Base-by-base conservation (phyloP, 805 yeast genomes). In the Starmerella geochares region DNA sequence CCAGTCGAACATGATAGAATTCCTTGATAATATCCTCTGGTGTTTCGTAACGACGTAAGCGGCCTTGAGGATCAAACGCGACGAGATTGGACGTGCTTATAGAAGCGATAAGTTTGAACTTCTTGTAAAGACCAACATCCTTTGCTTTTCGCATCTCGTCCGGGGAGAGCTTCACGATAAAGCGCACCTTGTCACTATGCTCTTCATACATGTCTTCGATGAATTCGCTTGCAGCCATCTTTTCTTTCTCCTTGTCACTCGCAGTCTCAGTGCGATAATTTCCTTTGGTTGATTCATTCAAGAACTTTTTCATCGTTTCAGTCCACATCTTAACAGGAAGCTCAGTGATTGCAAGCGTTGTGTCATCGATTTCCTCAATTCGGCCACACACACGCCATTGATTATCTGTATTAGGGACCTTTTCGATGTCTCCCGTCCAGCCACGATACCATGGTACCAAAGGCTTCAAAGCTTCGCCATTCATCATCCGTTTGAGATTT, bases 381-480 rank as follows among this genome's bases (percentile, higher is more conserved):
- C 73, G 73, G 57, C 98, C 98, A 57, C 75, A 78, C 57, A 86
- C 77, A 60, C 79, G 79, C 67, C 74, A 92, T 60, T 77, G 82
- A 49, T 81, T 92, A 10, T 64, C 60, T 9, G 75, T 80, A 7
- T 56, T 57, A 4, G 63, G 63, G 25, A 74, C 65, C 55, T 75
- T 73, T 59, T 81, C 86, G 42, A 88, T 73, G 1, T 75, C 70
- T 43, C 98, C 98, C 40, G 78, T 81, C 97, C 97, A 92, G 16
- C 96, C 97, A 64, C 85, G 79, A 64, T 74, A 92, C 97, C 97
- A 92, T 1, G 98, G 98, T 9, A 69, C 64, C 86, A 92, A 78
- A 33, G 81, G 84, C 25, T 69, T 73, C 67, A 79, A 63, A 31
- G 78, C 83, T 60, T 86, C 82, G 9, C 79, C 83, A 17, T 73